Evolutionary conservation across 1,139 yeast genomes (phyloP), one percentile per base, ranked within the genome.

Genomic region (Lodderomyces margitis): DNA sequence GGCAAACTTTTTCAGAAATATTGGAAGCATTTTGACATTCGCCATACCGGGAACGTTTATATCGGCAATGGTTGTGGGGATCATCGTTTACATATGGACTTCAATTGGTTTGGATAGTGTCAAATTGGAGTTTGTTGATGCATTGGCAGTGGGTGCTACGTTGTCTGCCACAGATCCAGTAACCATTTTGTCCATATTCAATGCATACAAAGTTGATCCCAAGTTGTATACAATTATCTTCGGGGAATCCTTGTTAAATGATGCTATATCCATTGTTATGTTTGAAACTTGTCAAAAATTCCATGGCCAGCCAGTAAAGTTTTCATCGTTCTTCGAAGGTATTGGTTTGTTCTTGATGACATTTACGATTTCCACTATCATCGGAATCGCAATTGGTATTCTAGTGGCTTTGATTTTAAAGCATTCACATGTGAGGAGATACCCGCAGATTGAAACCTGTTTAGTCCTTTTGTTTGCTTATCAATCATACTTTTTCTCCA

Each of bases 91-190:
- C 58, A 68, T 91, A 14, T 94, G 98, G 95, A 88, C 98, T 0
- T 79, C 88, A 3, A 64, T 92, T 50, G 98, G 98, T 0, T 64
- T 94, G 36, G 99, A 94, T 60, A 87, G 92, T 23, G 80, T 92
- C 40, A 70, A 83, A 48, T 80, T 94, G 45, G 92, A 96, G 42
- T 89, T 92, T 64, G 96, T 92, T 20, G 98, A 92, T 61, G 97
- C 98, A 0, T 74, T 94, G 46, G 92, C 96, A 0, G 96, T 94
- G 9, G 99, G 98, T 10, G 98, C 99, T 2, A 91, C 98, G 0
- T 74, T 94, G 38, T 87, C 96, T 0, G 99, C 99, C 17, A 94
- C 99, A 0, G 99, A 94, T 61, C 99, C 99, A 0, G 98, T 94
- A 27, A 94, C 99, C 1, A 92, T 94, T 57, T 69, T 94, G 53